phyloP scores from a whole-genome alignment of 1,284 basidiomycete species.

The Tilletia setariae region DNA sequence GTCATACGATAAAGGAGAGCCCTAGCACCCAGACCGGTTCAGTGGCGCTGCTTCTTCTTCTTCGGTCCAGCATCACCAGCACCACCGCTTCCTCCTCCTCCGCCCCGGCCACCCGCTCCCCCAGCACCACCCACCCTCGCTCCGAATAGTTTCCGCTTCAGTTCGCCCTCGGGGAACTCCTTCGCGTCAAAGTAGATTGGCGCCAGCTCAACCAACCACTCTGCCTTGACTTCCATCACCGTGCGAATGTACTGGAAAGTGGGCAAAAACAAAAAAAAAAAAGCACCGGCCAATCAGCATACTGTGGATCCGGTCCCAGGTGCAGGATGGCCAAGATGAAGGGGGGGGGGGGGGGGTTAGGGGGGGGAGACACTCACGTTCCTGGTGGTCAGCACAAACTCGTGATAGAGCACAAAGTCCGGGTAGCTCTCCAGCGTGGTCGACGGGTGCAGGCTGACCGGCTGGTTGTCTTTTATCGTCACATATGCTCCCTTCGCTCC shows the following conservation, averaged over 20 bases:
- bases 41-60: slow-evolving; percentile 14
- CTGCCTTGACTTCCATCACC: slow-evolving; percentile 79
- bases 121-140: not conserved
- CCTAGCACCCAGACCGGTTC: too few relatives aligned
- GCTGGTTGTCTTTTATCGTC: slow-evolving; percentile 92
- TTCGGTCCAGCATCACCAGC: not conserved
- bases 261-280: too few relatives aligned
- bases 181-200: slow-evolving; percentile 73
- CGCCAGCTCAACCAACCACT: slow-evolving; percentile 86
- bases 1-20: too few relatives aligned
- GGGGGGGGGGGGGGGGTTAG: too few relatives aligned
- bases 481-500: slow-evolving; percentile 60
- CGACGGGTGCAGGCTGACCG: slow-evolving; percentile 88
- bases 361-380: slow-evolving; percentile 58
- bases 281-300: not conserved
- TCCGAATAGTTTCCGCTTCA: slow-evolving; percentile 59
- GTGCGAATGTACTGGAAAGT: slow-evolving; percentile 72
- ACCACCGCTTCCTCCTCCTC: not conserved
- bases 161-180: slow-evolving; percentile 67
- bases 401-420: slow-evolving; percentile 97
- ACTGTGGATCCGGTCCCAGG: not conserved
- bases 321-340: not conserved
- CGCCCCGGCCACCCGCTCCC: not conserved
- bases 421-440: slow-evolving; percentile 88
- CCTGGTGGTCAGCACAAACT: slow-evolving; percentile 84